phyloP scores from a whole-genome alignment of 805 yeast genomes.

The Sugiyamaella lignohabitans region DNA sequence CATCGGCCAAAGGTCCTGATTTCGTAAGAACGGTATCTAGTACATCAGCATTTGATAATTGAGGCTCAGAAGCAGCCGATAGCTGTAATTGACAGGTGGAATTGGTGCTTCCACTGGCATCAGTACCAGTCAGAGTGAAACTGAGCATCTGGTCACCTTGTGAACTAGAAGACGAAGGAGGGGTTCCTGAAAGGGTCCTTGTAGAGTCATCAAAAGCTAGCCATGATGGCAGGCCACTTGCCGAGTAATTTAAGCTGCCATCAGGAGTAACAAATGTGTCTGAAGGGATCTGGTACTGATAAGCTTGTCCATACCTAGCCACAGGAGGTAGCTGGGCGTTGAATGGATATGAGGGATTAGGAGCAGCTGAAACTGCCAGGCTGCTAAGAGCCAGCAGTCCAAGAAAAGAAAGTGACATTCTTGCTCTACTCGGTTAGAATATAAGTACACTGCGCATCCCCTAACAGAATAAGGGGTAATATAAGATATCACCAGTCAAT shows the following conservation, averaged over 20 bases:
- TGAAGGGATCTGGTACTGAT: slow-evolving; percentile 58
- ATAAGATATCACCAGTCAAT: too few relatives aligned
- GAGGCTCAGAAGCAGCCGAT: slow-evolving; percentile 50
- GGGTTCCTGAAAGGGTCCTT: slow-evolving; percentile 65
- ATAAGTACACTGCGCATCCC: too few relatives aligned
- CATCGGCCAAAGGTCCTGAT: slow-evolving; percentile 73
- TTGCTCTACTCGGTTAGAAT: too few relatives aligned
- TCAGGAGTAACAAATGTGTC: slow-evolving; percentile 54
- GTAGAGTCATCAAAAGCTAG: slow-evolving; percentile 57
- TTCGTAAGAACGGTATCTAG: slow-evolving; percentile 49
- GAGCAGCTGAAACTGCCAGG: slow-evolving; percentile 35
- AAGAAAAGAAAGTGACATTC: too few relatives aligned
- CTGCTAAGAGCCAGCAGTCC: slow-evolving; percentile 7
- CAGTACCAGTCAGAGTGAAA: slow-evolving; percentile 59
- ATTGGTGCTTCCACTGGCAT: slow-evolving; percentile 43
- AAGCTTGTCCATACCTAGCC: slow-evolving; percentile 61
- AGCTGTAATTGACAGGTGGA: slow-evolving; percentile 56
- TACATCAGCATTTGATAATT: slow-evolving; percentile 37
- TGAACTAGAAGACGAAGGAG: slow-evolving; percentile 23
- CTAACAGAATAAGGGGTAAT: too few relatives aligned
- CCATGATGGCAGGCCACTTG: slow-evolving; percentile 68
- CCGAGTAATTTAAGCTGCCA: slow-evolving; percentile 48
- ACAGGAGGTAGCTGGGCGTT: slow-evolving; percentile 80
- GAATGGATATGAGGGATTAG: slow-evolving; percentile 69
- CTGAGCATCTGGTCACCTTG: slow-evolving; percentile 41